Evolutionary conservation across 2,329 filamentous ascomycete genomes (phyloP), one percentile per base, ranked within the genome.

Genomic region (Phoma herbarum): DNA sequence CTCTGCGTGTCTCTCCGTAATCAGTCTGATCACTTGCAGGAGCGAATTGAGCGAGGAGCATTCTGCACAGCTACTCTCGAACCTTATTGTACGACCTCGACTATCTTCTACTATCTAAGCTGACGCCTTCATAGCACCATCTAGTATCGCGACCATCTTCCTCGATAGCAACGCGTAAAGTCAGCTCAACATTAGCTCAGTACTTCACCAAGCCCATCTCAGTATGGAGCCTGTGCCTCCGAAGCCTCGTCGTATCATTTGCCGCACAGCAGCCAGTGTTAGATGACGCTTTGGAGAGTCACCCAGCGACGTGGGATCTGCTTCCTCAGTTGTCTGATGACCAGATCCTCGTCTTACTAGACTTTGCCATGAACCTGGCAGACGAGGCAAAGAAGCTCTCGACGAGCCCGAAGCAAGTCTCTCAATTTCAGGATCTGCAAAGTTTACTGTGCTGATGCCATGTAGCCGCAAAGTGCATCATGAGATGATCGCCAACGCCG

Each of bases 121-220:
- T 43, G 22, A 43, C 23, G 14, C n/a, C 6, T 26, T 12, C 10
- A 26, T 39, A 75, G 70, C 67, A 69, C 28, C 72, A 75, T 63
- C 66, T 77, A 12, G 65, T 74, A 20, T 66, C 67, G 4, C 66
- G 64, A 16, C 70, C 73, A 22, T 63, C 83, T 5, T 84, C 85
- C 2, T 79, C 83, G 3, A 81, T 92, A 52, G 89, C 92, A 7
- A 81, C 86, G 20, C 86, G 87, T 65, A 95, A 95, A 77, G 82
- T 94, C 23, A 90, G 89, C 64, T 89, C 90, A n/a, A 90, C 90
- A 7, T 78, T 94, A 7, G 88, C 90, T 16, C 89, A 89, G 20
- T 92, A 89, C 71, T 93, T 91, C 69, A 82, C 91, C 29, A 89
- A 89, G 57, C 90, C 90, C 61, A 86, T 90, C 7, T 78, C 83